Evolutionary conservation across 129 eudicot genomes (phyloP).

Genomic region (Lactuca sativa): DNA sequence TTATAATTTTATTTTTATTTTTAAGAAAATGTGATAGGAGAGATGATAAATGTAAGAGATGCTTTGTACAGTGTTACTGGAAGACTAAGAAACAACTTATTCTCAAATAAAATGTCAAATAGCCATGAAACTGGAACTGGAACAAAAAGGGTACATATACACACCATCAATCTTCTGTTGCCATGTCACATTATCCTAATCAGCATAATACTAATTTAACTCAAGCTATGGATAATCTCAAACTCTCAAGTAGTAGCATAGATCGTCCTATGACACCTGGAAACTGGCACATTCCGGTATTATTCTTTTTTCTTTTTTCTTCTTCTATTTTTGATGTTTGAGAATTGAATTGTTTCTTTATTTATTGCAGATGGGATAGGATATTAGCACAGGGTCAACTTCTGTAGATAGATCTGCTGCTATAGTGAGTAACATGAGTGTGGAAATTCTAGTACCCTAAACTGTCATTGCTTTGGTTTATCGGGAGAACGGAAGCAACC

Average conservation of each 20-base stretch:
- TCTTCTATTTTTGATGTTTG: neutral
- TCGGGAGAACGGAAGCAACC: too few species aligned
- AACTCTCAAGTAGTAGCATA: constrained; percentile 37
- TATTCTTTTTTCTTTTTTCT: constrained; percentile 13
- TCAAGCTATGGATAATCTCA: constrained; percentile 45
- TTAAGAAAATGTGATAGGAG: too few species aligned
- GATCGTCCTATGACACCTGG: constrained; percentile 41
- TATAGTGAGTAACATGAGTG: constrained; percentile 56
- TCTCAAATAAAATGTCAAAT: too few species aligned
- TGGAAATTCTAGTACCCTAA: too few species aligned
- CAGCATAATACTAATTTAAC: constrained; percentile 36
- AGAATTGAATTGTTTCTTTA: neutral
- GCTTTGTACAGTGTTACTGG: too few species aligned
- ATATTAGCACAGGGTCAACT: constrained; percentile 39
- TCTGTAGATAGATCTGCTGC: constrained; percentile 58
- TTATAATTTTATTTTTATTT: too few species aligned
- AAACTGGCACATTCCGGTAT: constrained; percentile 42
- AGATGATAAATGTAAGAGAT: too few species aligned
- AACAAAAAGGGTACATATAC: too few species aligned
- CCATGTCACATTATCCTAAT: constrained; percentile 26
- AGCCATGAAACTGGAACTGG: too few species aligned
- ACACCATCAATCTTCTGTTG: too few species aligned
- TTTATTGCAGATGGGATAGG: constrained; percentile 43
- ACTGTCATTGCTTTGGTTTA: too few species aligned
- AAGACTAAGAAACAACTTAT: too few species aligned